A percentile compares a stretch with the other conserved stretches of the same genome.
Evolutionary conservation across 2,329 filamentous ascomycete genomes (phyloP).

Genomic region (Amphichorda felina): DNA sequence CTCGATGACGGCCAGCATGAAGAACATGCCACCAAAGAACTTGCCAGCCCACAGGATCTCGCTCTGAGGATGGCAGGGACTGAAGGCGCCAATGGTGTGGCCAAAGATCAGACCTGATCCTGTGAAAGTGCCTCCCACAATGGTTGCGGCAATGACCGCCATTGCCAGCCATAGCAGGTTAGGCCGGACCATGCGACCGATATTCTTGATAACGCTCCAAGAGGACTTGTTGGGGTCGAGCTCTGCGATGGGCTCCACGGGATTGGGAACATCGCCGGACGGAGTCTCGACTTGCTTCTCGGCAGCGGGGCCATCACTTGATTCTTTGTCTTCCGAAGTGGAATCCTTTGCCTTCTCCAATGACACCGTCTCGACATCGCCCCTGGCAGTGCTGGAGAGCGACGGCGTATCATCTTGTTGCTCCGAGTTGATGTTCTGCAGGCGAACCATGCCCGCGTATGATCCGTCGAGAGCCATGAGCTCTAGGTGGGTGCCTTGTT

Average conservation of each 20-base stretch:
- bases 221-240: slow-evolving; percentile 26
- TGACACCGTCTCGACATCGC: slow-evolving; percentile 29
- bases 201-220: slow-evolving; percentile 24
- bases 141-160: slow-evolving; percentile 28
- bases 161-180: slow-evolving; percentile 24
- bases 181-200: slow-evolving; percentile 24
- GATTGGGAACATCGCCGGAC: slow-evolving; percentile 12
- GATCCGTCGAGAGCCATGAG: slow-evolving; percentile 38
- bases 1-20: slow-evolving; percentile 35
- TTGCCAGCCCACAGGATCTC: slow-evolving; percentile 23
- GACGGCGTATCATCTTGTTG: slow-evolving; percentile 16
- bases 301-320: slow-evolving; percentile 20
- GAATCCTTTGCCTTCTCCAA: slow-evolving; percentile 11
- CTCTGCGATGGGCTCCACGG: slow-evolving; percentile 11
- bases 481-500: slow-evolving; percentile 51
- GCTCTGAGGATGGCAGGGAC: slow-evolving; percentile 29
- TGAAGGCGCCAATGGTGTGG: slow-evolving; percentile 28
- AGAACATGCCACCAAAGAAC: slow-evolving; percentile 46
- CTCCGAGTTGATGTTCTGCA: slow-evolving; percentile 24
- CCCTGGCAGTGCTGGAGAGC: slow-evolving; percentile 15
- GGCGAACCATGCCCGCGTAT: slow-evolving; percentile 39
- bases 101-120: slow-evolving; percentile 41
- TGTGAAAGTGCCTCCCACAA: slow-evolving; percentile 43
- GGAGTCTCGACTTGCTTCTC: slow-evolving; percentile 27
- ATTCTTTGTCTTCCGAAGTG: slow-evolving; percentile 17